Evolutionary conservation across 257 asterid species (phyloP).

Genomic region (Leonotis leonurus): DNA sequence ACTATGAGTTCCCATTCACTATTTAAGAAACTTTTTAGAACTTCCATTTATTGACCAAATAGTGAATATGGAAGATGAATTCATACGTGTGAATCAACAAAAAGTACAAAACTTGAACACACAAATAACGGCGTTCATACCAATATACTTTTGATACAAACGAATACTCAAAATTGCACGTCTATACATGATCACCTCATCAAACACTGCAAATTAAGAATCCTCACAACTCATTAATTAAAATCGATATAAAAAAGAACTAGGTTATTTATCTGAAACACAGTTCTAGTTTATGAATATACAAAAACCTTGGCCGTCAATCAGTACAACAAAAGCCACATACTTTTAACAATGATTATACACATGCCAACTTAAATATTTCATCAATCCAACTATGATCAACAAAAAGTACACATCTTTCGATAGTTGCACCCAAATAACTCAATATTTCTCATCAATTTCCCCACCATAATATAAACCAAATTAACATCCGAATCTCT

Average conservation of each 20-base stretch:
- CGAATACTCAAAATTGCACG: neutral
- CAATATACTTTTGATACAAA: neutral
- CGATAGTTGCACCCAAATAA: neutral
- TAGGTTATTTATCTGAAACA: neutral
- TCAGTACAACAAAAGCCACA: neutral
- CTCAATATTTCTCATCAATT: neutral
- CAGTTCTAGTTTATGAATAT: neutral
- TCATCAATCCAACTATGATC: neutral
- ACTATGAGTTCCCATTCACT: neutral
- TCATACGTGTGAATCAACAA: neutral
- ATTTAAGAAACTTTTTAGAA: neutral
- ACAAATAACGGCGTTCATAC: neutral
- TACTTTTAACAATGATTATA: slow-evolving; percentile 1
- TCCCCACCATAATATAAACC: neutral
- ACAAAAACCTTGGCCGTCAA: neutral
- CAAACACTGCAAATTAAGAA: neutral
- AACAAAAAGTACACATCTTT: neutral
- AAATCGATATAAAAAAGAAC: neutral
- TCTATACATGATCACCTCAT: neutral
- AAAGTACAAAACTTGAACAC: neutral
- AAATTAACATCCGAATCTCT: neutral
- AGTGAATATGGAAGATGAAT: neutral
- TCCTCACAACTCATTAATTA: neutral
- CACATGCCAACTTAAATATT: neutral
- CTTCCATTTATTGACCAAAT: neutral